These are phyloP conservation scores for Trichosporon sp. DNA, from an alignment of 1,284 basidiomycete genomes.

Conservation along the genomic window DNA sequence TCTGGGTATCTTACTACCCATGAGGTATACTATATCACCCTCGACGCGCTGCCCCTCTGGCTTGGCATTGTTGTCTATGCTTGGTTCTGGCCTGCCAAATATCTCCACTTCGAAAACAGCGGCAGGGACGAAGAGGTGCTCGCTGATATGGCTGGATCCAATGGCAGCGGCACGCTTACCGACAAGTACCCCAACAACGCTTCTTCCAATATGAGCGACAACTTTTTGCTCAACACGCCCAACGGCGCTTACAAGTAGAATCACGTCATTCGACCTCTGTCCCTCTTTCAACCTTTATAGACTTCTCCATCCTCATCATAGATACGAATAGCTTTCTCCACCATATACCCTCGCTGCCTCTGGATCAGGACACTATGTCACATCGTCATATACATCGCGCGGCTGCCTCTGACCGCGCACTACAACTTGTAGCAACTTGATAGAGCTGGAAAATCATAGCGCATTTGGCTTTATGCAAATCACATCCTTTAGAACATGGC, in stretches of 20 bases:
- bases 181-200: not conserved
- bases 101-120: slow-evolving; percentile 11
- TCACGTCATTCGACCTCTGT: no score
- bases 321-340: no score
- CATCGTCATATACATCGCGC: not conserved
- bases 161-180: not conserved
- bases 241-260: not conserved
- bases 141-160: not conserved
- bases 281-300: no score
- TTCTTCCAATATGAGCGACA: not conserved
- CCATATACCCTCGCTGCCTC: not conserved
- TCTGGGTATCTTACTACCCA: slow-evolving; percentile 59
- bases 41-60: slow-evolving; percentile 57
- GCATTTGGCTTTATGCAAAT: not conserved
- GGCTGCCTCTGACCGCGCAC: not conserved
- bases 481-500: not conserved
- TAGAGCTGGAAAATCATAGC: not conserved
- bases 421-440: not conserved
- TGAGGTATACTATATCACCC: slow-evolving; percentile 59
- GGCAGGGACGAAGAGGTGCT: not conserved
- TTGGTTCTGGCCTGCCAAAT: slow-evolving; percentile 29
- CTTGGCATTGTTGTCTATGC: slow-evolving; percentile 53
- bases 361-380: not conserved
- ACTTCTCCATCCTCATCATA: no score
- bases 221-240: not conserved